Conservation (phyloP, 192 early-diverging fungal genomes). For the Thoreauomyces humboldtii region DNA sequence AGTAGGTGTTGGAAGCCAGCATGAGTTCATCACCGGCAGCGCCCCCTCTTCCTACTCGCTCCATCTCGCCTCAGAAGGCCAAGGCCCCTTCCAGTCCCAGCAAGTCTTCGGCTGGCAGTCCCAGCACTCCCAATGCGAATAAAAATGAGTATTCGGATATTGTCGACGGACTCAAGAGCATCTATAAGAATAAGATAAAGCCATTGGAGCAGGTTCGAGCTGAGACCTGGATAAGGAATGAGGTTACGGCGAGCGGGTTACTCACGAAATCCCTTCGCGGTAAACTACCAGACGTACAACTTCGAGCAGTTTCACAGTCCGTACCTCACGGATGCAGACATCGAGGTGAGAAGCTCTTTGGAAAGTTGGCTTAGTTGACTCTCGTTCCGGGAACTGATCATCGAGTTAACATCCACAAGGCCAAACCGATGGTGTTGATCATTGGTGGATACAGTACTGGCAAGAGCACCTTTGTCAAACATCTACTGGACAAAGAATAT, state of each 20-base stretch:
- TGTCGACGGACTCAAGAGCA: constrained; percentile 15
- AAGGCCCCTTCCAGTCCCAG: constrained; percentile 13
- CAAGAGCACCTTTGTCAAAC: constrained; percentile 81
- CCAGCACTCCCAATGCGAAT: neutral
- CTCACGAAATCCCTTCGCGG: no score
- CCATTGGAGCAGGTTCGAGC: constrained; percentile 16
- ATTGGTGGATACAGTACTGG: constrained; percentile 87
- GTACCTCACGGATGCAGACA: constrained; percentile 15
- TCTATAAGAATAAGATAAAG: constrained; percentile 23
- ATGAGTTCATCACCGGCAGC: neutral
- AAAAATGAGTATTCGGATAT: constrained; percentile 13
- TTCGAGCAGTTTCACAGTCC: constrained; percentile 31
- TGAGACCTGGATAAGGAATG: neutral
- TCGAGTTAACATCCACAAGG: constrained; percentile 75
- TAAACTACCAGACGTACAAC: constrained; percentile 19
- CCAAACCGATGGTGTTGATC: constrained; percentile 83
- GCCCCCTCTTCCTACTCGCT: constrained; percentile 10
- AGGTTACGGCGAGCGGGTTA: neutral
- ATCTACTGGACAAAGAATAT: constrained; percentile 74
- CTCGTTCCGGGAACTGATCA: constrained; percentile 17
- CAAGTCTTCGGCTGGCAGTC: constrained; percentile 3
- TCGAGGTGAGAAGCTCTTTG: neutral
- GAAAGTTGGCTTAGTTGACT: neutral
- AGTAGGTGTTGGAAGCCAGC: neutral
- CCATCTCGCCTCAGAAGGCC: neutral